Base-by-base conservation (phyloP, 2,329 filamentous ascomycete species). In the Boeremia exigua region DNA sequence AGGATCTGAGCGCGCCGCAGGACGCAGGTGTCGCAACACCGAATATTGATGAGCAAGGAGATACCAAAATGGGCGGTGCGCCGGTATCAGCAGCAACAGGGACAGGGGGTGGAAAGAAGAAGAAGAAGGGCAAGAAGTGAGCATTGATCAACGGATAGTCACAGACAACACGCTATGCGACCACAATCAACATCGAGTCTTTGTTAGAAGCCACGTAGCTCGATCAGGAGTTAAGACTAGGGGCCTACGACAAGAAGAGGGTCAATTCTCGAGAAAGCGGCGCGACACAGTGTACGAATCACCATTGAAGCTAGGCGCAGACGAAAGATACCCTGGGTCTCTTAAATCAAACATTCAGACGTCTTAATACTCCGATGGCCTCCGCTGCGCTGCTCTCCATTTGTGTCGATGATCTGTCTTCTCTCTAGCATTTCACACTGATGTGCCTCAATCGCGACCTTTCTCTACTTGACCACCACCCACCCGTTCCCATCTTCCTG, bases 71-170 rank as follows among this genome's bases (percentile, higher is more conserved):
- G 59, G 69, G 68, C 3, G 69, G 65, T 15, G 62, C 62, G 6
- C 62, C 61, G 6, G 48, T 61, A n/a, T 68, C 68, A 32, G 37
- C 56, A 9, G 65, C 63, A 6, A 66, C 68, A 12, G 73, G 67
- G 12, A 51, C 54, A 32, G 77, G 75, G 6, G 78, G 75, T 15
- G 73, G 72, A 36, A 81, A 81, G 71, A 81, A 81, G 71, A 81
- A 81, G 64, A 81, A 81, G 70, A 80, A 80, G 69, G 76, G 77
- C 45, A 81, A 82, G 75, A 81, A 80, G 75, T 81, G 72, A 77
- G 43, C 19, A 9, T n/a, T 9, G 14, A 10, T 9, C n/a, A 8
- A 39, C 7, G 12, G 15, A 4, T 11, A 17, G 8, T 2, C 10
- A 17, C 9, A 14, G 11, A 47, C 9, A 42, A n/a, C 27, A 29